A percentile compares a stretch with the other conserved stretches of the same genome.
These are phyloP conservation scores for Verticillium isaacii DNA, from an alignment of 2,329 filamentous ascomycete species.

Conservation along the genomic window DNA sequence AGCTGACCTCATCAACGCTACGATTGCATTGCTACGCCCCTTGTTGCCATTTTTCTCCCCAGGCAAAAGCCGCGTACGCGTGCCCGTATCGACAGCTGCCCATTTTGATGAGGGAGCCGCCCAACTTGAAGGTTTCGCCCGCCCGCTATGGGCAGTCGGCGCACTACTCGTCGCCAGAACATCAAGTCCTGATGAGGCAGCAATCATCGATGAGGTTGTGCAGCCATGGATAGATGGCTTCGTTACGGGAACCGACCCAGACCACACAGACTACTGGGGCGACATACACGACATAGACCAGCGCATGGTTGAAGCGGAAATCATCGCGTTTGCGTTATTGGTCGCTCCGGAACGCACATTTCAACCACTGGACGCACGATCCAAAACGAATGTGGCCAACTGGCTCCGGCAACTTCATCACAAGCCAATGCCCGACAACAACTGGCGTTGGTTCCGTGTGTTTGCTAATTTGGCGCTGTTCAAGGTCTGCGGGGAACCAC, in stretches of 20 bases:
- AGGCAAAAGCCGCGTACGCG: constrained; percentile 25
- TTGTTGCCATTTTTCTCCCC: constrained; percentile 27
- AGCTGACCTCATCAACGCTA: constrained; percentile 27
- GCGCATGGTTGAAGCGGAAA: constrained; percentile 50
- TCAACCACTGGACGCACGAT: constrained; percentile 19
- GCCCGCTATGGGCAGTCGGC: constrained; percentile 30
- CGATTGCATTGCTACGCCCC: constrained; percentile 26
- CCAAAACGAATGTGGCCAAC: constrained; percentile 27
- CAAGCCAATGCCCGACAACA: constrained; percentile 33
- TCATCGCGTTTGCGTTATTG: constrained; percentile 43
- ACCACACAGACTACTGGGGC: constrained; percentile 40
- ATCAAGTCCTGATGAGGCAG: constrained; percentile 1
- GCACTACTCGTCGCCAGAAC: constrained; percentile 23
- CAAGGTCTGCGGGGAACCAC: constrained; percentile 22
- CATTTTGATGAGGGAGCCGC: constrained; percentile 39
- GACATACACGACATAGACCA: constrained; percentile 39
- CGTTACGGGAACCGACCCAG: constrained; percentile 25
- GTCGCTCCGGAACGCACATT: constrained; percentile 31
- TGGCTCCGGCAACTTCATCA: constrained; percentile 35
- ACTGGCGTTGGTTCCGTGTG: constrained; percentile 41
- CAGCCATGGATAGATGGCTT: constrained; percentile 26
- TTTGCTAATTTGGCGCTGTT: constrained; percentile 36
- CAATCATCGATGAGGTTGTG: constrained; percentile 4
- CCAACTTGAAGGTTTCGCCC: constrained; percentile 39
- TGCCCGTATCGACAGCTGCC: constrained; percentile 31